Evolutionary conservation across 148 eudicot species (phyloP).

Genomic region (Agrostemma githago): DNA sequence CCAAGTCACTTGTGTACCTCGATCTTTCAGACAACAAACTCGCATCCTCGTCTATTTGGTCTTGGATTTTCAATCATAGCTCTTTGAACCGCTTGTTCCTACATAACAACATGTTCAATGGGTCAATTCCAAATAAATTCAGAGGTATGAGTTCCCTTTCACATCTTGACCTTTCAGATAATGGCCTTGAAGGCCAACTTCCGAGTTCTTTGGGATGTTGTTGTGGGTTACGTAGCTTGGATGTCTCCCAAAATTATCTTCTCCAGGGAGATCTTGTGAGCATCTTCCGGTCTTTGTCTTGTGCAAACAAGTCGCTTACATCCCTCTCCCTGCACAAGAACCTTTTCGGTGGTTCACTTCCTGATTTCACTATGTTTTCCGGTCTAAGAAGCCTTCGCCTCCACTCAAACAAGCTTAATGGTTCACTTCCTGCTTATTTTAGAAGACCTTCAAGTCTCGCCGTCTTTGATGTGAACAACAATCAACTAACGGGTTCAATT

Average conservation of each 20-base stretch:
- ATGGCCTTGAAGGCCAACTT: no score
- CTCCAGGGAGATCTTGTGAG: neutral
- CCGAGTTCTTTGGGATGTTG: no score
- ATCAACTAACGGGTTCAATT: slow-evolving; percentile 25
- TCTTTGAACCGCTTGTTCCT: slow-evolving; percentile 2
- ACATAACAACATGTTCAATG: no score
- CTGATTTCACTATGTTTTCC: slow-evolving; percentile 6
- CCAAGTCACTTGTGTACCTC: slow-evolving; percentile 24
- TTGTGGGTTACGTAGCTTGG: slow-evolving; percentile 10
- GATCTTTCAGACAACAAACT: slow-evolving; percentile 19
- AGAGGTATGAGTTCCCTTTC: no score
- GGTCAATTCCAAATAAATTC: no score
- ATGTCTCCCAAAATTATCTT: slow-evolving; percentile 11
- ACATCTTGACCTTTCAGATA: no score
- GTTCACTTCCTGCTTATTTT: slow-evolving; percentile 8
- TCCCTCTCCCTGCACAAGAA: slow-evolving; percentile 7
- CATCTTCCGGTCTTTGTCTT: slow-evolving; percentile 8
- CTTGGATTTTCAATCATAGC: slow-evolving; percentile 22
- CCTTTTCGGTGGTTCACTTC: slow-evolving; percentile 13
- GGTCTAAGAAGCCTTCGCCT: no score
- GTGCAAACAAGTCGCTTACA: neutral
- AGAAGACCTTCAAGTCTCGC: neutral
- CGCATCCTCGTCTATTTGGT: slow-evolving; percentile 14
- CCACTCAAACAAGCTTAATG: neutral
- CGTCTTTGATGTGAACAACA: slow-evolving; percentile 21